These are phyloP conservation scores for Apiospora arundinis DNA, from an alignment of 2,329 filamentous ascomycete species.

Conservation along the genomic window DNA sequence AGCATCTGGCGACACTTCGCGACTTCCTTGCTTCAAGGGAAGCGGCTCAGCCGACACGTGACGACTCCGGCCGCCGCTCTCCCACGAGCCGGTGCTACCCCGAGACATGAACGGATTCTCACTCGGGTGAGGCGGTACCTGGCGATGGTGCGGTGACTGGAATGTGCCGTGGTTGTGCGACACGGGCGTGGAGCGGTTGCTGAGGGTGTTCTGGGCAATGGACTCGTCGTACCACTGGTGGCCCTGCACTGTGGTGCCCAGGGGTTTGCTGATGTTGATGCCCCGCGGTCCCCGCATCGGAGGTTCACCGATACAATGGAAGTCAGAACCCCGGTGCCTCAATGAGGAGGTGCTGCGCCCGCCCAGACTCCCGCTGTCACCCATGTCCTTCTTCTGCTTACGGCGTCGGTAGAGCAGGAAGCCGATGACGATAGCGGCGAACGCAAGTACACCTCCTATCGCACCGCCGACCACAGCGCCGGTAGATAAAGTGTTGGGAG, in stretches of 20 bases:
- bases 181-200: background rate
- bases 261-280: constrained; percentile 14
- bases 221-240: constrained; percentile 7
- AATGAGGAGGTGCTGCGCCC: background rate
- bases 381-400: background rate
- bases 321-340: background rate
- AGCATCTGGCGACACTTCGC: background rate
- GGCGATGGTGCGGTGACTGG: background rate
- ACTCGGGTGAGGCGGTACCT: background rate
- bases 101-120: background rate
- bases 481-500: constrained; percentile 31
- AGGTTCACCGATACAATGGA: constrained; percentile 13
- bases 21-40: background rate
- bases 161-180: background rate
- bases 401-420: constrained; percentile 10
- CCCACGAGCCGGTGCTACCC: background rate
- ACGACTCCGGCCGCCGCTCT: background rate
- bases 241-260: constrained; percentile 5
- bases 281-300: background rate
- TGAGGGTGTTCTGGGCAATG: constrained; percentile 7
- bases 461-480: constrained; percentile 39
- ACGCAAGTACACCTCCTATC: background rate
- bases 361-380: background rate
- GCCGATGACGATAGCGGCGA: constrained; percentile 6
- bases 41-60: constrained; percentile 14